phyloP scores from a whole-genome alignment of 768 basidiomycete species.

The Boletus reticuloceps region DNA sequence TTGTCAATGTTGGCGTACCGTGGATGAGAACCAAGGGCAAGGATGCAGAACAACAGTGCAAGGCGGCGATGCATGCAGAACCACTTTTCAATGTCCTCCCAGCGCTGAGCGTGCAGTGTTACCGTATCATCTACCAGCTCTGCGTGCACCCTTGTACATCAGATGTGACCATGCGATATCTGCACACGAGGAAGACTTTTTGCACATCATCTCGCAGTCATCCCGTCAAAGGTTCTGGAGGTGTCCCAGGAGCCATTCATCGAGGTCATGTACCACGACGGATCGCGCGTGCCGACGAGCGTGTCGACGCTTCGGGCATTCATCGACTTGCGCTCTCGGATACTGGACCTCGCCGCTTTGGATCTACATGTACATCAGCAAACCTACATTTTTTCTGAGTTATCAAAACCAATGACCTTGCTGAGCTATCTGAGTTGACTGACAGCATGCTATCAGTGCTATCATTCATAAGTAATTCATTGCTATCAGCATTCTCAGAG shows the following conservation, averaged over 20 bases:
- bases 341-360: slow-evolving; percentile 82
- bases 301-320: slow-evolving; percentile 69
- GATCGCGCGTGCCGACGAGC: slow-evolving; percentile 64
- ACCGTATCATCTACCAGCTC: slow-evolving; percentile 81
- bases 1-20: slow-evolving; percentile 72
- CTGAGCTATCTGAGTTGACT: too few species aligned
- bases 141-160: slow-evolving; percentile 86
- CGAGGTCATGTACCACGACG: slow-evolving; percentile 69
- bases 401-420: too few species aligned
- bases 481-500: too few species aligned
- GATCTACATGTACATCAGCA: slow-evolving; percentile 88
- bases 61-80: slow-evolving; percentile 28
- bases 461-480: too few species aligned
- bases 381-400: too few species aligned
- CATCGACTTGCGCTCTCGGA: slow-evolving; percentile 78
- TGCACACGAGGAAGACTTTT: slow-evolving; percentile 87
- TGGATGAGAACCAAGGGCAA: slow-evolving; percentile 46
- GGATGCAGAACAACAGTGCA: slow-evolving; percentile 32
- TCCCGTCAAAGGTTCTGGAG: slow-evolving; percentile 64
- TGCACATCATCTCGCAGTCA: slow-evolving; percentile 72
- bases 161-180: slow-evolving; percentile 76
- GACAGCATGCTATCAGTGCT: too few species aligned
- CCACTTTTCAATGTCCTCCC: slow-evolving; percentile 69
- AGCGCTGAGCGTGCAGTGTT: slow-evolving; percentile 79
- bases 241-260: slow-evolving; percentile 45